These are phyloP conservation scores for Grammothele lineata DNA, from an alignment of 768 basidiomycete species.

Conservation along the genomic window DNA sequence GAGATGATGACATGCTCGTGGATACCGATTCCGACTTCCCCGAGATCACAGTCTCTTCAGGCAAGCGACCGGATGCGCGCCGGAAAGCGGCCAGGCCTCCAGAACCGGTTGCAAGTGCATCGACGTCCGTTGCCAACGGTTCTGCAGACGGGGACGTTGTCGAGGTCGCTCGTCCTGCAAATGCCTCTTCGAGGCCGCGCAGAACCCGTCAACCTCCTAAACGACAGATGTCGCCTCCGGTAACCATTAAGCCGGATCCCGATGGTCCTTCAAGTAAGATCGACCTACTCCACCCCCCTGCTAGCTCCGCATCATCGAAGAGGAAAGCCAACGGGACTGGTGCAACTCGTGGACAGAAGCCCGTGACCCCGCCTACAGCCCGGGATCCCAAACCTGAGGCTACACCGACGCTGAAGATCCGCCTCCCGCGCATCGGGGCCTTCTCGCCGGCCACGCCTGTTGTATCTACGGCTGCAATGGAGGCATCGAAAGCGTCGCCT, in stretches of 20 bases:
- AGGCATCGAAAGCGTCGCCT: slow-evolving; percentile 11
- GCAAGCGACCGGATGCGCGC: slow-evolving; percentile 12
- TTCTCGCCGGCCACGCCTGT: slow-evolving; percentile 9
- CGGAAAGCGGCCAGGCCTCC: slow-evolving; percentile 13
- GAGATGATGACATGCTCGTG: slow-evolving; percentile 5
- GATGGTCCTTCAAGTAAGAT: background rate
- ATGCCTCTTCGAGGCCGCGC: background rate
- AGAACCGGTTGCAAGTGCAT: background rate
- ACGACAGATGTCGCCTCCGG: background rate
- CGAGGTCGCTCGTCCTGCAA: background rate
- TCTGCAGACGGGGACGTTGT: background rate
- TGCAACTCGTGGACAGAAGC: background rate
- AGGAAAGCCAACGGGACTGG: slow-evolving; percentile 3
- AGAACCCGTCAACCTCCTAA: slow-evolving; percentile 6
- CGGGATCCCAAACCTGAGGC: slow-evolving; percentile 14
- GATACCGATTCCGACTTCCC: slow-evolving; percentile 11
- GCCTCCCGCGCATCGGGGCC: slow-evolving; percentile 21
- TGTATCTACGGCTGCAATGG: background rate
- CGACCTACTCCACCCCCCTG: background rate
- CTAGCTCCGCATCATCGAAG: background rate
- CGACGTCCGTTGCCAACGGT: background rate
- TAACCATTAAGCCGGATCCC: background rate
- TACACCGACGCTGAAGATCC: slow-evolving; percentile 27
- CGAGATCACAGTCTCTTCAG: slow-evolving; percentile 6
- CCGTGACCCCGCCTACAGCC: slow-evolving; percentile 8